Evolutionary conservation across 768 basidiomycete genomes (phyloP), one percentile per base, ranked within the genome.

Genomic region (Serendipita vermifera): DNA sequence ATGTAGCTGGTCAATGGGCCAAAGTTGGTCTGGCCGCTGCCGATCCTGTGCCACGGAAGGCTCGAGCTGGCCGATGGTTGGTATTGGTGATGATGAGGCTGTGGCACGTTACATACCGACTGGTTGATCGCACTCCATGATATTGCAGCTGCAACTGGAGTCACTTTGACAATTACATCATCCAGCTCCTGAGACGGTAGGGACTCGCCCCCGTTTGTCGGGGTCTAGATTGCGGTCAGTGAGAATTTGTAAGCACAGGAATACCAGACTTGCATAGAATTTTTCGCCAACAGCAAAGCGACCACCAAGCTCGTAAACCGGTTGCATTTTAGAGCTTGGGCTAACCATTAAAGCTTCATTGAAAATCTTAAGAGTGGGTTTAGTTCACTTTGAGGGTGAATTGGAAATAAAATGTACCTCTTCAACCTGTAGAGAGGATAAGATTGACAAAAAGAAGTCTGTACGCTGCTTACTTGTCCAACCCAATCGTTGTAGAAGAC

Each of bases 81-180:
- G 29, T 24, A 55, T 63, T 41, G 59, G 53, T 33, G 11, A 3
- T 36, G 26, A 29, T 55, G 36, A 54, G 38, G 6, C 9, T 1
- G 24, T 17, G 22, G 38, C 43, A 54, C 33, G 14, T 33, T 32
- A 54, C 81, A 55, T 64, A 88, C 90, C 55, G 78, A 76, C 72
- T 94, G 91, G 59, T 89, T 91, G 55, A 94, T 71, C 17, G 88
- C 91, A 3, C 91, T 73, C 91, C 91, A 94, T 46, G 82, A 77
- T 41, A 94, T 71, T 13, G 85, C 87, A 59, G 90, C 77, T 36
- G 85, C 82, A 14, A 79, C 85, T 57, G 87, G 88, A 59, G 77
- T 79, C 26, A 90, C 76, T 22, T 77, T 75, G 33, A 91, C 71
- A 27, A 90, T 83, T 1, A 79, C 82, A 58, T 86, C 85, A 13